Base-by-base conservation (phyloP, 1,139 yeast genomes). In the Magnusiomyces tetraspermus region DNA sequence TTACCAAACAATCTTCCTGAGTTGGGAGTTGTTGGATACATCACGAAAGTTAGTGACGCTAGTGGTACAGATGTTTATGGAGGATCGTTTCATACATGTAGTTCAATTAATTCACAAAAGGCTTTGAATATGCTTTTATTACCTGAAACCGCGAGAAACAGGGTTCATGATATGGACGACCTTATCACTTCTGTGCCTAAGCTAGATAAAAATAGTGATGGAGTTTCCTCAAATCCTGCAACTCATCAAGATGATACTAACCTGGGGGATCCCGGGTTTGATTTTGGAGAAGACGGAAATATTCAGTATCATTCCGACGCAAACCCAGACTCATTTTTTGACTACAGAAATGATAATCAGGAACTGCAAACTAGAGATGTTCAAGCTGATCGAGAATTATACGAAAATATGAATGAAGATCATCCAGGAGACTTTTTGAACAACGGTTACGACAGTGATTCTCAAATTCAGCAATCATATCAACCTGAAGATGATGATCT, bases 211-310 rank as follows among this genome's bases (percentile, higher is more conserved):
- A 28, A 11, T 28, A 28, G 11, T 28, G n/a, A n/a, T n/a, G n/a
- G n/a, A n/a, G n/a, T n/a, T n/a, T n/a, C n/a, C n/a, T n/a, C n/a
- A n/a, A n/a, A n/a, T n/a, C n/a, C n/a, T n/a, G n/a, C 17, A 10
- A 6, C 42, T 38, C 43, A 50, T 11, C 50, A 48, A 5, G 50
- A 45, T 11, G 54, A 46, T 13, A 6, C 47, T 11, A 49, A 46
- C 8, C 47, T 46, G 6, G 48, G 46, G 2, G 33, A 33, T 6
- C 38, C 46, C 4, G 53, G 33, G 5, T 51, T 51, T 36, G 48
- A 31, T 6, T 53, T 53, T 48, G 53, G 52, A 1, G 52, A 45
- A 23, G 49, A 53, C 21, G 55, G 55, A 21, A 38, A 19, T 21
- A 38, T 38, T 15, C 6, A 19, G 8, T 19, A 19, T 38, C 5